Evolutionary conservation across 2,329 filamentous ascomycete genomes (phyloP), one percentile per base, ranked within the genome.

Genomic region (Ophiostoma himal-ulmi): DNA sequence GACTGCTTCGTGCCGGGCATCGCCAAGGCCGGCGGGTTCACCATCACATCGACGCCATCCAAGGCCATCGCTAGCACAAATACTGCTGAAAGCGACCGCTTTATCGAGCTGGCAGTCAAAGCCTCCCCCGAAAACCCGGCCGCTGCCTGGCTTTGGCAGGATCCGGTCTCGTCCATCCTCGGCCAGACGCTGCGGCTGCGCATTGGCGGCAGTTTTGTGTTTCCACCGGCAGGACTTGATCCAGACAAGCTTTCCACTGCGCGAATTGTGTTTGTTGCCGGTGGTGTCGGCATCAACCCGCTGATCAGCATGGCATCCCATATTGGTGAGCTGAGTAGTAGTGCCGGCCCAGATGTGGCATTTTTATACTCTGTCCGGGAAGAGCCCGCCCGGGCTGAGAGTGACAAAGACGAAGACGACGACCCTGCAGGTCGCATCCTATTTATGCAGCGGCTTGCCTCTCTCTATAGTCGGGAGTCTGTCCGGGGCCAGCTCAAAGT

Each of bases 241-340:
- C 6, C 34, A 57, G 52, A 13, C 6, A 26, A 7, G 54, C 65
- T 44, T 77, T 26, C 5, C 81, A 34, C 66, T 1, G 54, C 66
- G 1, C 87, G 85, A 69, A 83, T 90, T 5, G 85, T 96, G 3
- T 89, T 96, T 73, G 83, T 96, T 17, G 92, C 92, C 0, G 92
- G 92, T 0, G 93, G 92, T 1, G 89, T 96, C 30, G 92, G 93
- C 0, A 89, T 96, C 70, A 96, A 96, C 75, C 92, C 92, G 0
- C 80, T 94, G 5, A 85, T 93, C 70, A 92, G 91, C 70, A 94
- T 94, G 78, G 80, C 93, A 67, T 83, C 86, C 20, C 84, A 85
- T 72, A 80, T 93, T 7, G 82, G 82, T 34, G 79, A 84, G 74
- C 80, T 80, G 64, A 62, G 70, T n/a, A 62, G 70, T n/a, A 34